Evolutionary conservation across 768 basidiomycete species (phyloP).

Genomic region (Amanita jacksonii): DNA sequence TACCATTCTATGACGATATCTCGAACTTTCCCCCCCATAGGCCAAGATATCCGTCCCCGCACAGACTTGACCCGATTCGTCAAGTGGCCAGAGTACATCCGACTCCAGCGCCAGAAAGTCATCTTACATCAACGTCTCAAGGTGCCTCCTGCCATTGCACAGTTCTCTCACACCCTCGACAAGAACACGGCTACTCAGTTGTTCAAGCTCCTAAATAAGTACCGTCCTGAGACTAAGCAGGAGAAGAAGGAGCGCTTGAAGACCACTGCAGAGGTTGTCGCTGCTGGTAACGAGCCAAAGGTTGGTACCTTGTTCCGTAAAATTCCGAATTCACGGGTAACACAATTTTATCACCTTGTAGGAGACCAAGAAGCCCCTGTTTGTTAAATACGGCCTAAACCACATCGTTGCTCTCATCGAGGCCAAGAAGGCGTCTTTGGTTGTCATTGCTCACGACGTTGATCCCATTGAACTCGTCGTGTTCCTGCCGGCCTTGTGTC

Average conservation of each 20-base stretch:
- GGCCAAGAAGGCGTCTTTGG: slow-evolving; percentile 94
- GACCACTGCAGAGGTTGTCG: slow-evolving; percentile 65
- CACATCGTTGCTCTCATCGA: slow-evolving; percentile 93
- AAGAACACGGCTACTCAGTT: slow-evolving; percentile 98
- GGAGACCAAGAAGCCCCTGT: slow-evolving; percentile 91
- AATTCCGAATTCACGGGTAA: background rate
- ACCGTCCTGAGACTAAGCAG: slow-evolving; percentile 87
- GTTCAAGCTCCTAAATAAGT: slow-evolving; percentile 98
- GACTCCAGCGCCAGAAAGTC: slow-evolving; percentile 96
- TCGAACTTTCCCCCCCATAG: slow-evolving; percentile 28
- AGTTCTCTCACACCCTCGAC: slow-evolving; percentile 96
- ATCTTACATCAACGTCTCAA: slow-evolving; percentile 97
- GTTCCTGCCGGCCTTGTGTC: slow-evolving; percentile 95
- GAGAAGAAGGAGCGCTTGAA: slow-evolving; percentile 95
- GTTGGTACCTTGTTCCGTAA: slow-evolving; percentile 16
- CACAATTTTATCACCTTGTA: slow-evolving; percentile 19
- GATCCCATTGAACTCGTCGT: slow-evolving; percentile 99
- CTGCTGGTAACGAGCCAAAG: slow-evolving; percentile 65
- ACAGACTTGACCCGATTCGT: slow-evolving; percentile 94
- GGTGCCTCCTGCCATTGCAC: slow-evolving; percentile 96
- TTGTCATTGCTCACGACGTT: slow-evolving; percentile 95
- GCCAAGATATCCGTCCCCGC: slow-evolving; percentile 87
- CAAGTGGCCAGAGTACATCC: slow-evolving; percentile 99
- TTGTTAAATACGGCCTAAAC: slow-evolving; percentile 95
- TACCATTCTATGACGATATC: background rate